A percentile compares a stretch with the other conserved stretches of the same genome.
Conservation (phyloP, 495 filamentous ascomycete species). For the Symbiotaphrina buchneri region DNA sequence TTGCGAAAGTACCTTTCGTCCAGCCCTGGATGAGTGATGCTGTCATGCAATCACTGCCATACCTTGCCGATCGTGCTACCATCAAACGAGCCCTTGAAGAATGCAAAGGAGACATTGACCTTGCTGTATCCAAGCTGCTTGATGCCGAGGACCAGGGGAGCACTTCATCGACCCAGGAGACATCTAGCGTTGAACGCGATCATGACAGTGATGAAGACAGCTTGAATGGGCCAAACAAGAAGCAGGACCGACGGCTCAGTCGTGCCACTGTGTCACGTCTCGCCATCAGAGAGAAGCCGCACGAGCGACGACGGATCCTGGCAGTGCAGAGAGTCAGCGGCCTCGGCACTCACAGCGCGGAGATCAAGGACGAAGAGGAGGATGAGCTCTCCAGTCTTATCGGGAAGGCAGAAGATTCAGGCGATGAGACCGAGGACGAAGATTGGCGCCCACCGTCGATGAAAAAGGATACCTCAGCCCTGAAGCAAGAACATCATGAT, state of each 20-base stretch:
- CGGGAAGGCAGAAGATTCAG: no score
- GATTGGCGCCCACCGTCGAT: neutral
- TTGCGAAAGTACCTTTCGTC: conserved; percentile 17
- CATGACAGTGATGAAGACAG: conserved; percentile 20
- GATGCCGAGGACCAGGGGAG: conserved; percentile 21
- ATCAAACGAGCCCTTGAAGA: conserved; percentile 35
- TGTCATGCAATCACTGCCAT: conserved; percentile 32
- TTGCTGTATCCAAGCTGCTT: conserved; percentile 32
- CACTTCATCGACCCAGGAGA: conserved; percentile 13
- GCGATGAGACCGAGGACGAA: neutral
- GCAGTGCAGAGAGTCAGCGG: neutral
- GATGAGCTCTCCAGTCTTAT: no score
- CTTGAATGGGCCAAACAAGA: conserved; percentile 21
- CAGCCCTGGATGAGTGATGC: conserved; percentile 39
- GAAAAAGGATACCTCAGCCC: no score
- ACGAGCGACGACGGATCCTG: neutral
- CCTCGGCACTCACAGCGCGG: neutral
- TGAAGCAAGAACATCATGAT: conserved; percentile 1
- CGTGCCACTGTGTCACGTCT: conserved; percentile 10
- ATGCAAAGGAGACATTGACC: conserved; percentile 34
- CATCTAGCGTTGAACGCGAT: conserved; percentile 24
- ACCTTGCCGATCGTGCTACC: conserved; percentile 24
- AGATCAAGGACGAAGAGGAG: neutral
- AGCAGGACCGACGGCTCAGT: conserved; percentile 20
- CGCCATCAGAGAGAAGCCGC: conserved; percentile 3